These are phyloP conservation scores for Raffaelea deltoideospora DNA, from an alignment of 2,329 filamentous ascomycete genomes.

Conservation along the genomic window DNA sequence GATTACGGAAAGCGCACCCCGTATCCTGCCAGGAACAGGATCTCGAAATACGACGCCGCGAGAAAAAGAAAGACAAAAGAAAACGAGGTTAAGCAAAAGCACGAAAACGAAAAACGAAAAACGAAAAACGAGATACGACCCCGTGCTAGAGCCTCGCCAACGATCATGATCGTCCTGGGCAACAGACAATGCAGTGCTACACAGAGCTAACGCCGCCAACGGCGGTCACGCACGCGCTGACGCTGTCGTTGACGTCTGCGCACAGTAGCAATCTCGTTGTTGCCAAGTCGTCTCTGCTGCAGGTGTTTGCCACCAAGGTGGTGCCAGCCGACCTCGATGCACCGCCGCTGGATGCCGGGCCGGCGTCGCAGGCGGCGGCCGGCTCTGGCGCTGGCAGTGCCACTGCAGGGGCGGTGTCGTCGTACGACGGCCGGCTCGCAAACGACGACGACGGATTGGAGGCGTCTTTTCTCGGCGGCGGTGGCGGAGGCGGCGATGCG, in stretches of 20 bases:
- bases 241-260: conserved; percentile 60
- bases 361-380: conserved; percentile 19
- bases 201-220: conserved; percentile 89
- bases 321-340: conserved; percentile 48
- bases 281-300: conserved; percentile 82
- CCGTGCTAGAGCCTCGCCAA: too few species aligned
- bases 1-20: too few species aligned
- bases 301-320: conserved; percentile 67
- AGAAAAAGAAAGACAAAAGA: too few species aligned
- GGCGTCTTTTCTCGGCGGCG: conserved; percentile 49
- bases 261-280: conserved; percentile 74
- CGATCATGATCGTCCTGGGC: conserved; percentile 4
- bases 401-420: conserved; percentile 10
- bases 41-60: too few species aligned
- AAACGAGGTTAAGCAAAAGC: too few species aligned
- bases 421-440: conserved; percentile 36
- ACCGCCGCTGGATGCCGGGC: conserved; percentile 19
- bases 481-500: too few species aligned
- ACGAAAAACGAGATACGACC: too few species aligned
- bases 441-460: conserved; percentile 52
- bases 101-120: too few species aligned
- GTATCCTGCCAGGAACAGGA: too few species aligned
- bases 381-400: too few species aligned
- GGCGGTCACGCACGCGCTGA: conserved; percentile 79
- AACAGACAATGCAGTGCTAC: conserved; percentile 74